These are phyloP conservation scores for Schrenkiella parvula DNA, from an alignment of 345 rosid genomes.

Conservation along the genomic window DNA sequence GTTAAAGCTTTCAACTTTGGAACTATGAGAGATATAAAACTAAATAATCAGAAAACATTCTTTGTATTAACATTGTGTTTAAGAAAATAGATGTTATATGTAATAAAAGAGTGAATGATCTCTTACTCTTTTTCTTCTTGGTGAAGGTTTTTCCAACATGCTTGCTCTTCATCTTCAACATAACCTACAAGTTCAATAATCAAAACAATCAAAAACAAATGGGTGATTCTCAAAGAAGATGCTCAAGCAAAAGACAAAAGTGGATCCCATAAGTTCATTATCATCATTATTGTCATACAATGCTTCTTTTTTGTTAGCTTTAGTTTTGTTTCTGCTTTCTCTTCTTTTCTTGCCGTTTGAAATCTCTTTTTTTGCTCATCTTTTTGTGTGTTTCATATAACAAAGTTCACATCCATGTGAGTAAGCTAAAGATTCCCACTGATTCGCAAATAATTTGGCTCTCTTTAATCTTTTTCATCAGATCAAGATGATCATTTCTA, in stretches of 20 bases:
- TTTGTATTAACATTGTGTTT: background rate
- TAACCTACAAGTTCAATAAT: constrained; percentile 53
- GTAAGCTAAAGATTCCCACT: constrained; percentile 31
- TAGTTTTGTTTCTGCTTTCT: constrained; percentile 31
- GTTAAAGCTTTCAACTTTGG: constrained; percentile 16
- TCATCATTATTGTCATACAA: constrained; percentile 23
- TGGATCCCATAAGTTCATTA: constrained; percentile 28
- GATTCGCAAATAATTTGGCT: constrained; percentile 34
- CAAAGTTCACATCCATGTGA: constrained; percentile 35
- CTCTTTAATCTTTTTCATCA: constrained; percentile 32
- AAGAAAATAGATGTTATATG: background rate
- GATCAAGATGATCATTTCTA: constrained; percentile 32
- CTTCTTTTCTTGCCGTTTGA: constrained; percentile 33
- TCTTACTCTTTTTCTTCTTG: constrained; percentile 99
- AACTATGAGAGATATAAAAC: constrained; percentile 1
- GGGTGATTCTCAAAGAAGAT: background rate
- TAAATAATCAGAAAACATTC: constrained; percentile 6
- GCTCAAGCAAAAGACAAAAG: constrained; percentile 22
- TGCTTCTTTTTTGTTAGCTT: constrained; percentile 13
- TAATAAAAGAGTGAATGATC: constrained; percentile 9
- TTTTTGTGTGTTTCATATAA: constrained; percentile 23
- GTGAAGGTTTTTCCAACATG: constrained; percentile 95
- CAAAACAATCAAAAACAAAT: constrained; percentile 7
- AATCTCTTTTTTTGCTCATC: constrained; percentile 9
- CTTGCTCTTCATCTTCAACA: constrained; percentile 97